Evolutionary conservation across 192 early-diverging fungal genomes (phyloP).

Genomic region (Linnemannia exigua): DNA sequence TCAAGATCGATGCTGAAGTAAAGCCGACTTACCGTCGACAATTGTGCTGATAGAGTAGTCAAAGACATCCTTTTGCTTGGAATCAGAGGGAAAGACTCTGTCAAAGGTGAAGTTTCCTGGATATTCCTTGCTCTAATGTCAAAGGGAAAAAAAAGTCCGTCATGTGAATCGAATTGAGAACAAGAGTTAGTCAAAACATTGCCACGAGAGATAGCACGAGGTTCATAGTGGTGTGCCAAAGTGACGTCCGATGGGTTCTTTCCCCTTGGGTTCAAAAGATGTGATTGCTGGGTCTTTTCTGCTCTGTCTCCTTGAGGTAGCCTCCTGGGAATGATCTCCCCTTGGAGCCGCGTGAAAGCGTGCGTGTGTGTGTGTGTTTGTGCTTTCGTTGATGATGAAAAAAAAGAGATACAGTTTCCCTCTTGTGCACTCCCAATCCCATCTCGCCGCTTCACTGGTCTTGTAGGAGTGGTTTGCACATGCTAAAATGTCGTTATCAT

Average conservation of each 20-base stretch:
- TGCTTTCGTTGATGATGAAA: background rate
- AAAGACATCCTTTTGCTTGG: constrained; percentile 90
- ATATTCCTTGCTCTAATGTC: constrained; percentile 66
- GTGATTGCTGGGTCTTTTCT: background rate
- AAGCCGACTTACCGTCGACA: constrained; percentile 83
- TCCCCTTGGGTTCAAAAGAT: background rate
- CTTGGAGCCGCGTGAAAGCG: constrained; percentile 3
- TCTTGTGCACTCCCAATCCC: constrained; percentile 1
- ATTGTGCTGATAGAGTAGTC: constrained; percentile 92
- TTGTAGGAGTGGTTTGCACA: constrained; percentile 21
- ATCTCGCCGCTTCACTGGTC: constrained; percentile 7
- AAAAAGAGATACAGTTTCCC: constrained; percentile 16
- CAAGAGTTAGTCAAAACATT: background rate
- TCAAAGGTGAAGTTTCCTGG: constrained; percentile 92
- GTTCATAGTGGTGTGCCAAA: background rate
- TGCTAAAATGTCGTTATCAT: constrained; percentile 32
- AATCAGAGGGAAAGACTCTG: constrained; percentile 87
- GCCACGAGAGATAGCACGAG: background rate
- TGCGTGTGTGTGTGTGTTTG: background rate
- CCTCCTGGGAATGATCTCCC: constrained; percentile 4
- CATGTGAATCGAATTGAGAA: background rate
- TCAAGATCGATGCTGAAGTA: background rate
- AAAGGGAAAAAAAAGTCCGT: background rate
- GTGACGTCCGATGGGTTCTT: background rate
- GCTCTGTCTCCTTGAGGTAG: constrained; percentile 17